Evolutionary conservation across 2,329 filamentous ascomycete species (phyloP).

Genomic region (Penicillium sp.): DNA sequence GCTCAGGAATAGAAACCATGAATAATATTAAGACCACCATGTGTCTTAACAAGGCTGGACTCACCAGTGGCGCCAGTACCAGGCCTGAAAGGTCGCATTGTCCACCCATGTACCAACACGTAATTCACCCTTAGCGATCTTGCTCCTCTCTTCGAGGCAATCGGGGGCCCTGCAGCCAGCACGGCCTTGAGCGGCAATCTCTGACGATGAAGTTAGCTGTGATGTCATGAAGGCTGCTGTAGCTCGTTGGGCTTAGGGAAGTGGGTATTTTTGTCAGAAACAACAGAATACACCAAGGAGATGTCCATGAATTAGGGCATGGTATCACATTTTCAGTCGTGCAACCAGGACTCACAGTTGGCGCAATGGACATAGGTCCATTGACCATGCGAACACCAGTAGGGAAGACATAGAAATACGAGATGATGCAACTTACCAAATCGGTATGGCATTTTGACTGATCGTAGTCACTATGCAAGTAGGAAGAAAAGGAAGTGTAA

Average conservation of each 20-base stretch:
- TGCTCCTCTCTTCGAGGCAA: constrained; percentile 69
- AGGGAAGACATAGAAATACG: neutral
- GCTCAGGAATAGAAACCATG: neutral
- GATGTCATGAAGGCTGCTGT: neutral
- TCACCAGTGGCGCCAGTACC: constrained; percentile 85
- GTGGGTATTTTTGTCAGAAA: neutral
- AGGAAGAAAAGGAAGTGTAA: neutral
- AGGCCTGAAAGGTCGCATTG: constrained; percentile 61
- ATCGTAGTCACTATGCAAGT: neutral
- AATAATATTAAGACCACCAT: neutral
- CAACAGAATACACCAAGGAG: neutral
- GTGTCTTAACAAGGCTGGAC: constrained; percentile 25
- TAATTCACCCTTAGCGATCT: constrained; percentile 76
- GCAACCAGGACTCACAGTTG: neutral
- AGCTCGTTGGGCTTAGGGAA: neutral
- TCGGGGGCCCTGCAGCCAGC: constrained; percentile 70
- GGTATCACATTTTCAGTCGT: too few species aligned
- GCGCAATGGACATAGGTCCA: neutral
- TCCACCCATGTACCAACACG: constrained; percentile 74
- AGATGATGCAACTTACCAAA: constrained; percentile 26
- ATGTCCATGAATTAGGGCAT: neutral
- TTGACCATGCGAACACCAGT: neutral
- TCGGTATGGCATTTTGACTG: constrained; percentile 22
- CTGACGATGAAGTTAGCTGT: constrained; percentile 47
- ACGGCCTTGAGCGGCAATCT: constrained; percentile 68